These are phyloP conservation scores for Russula griseocarnosa DNA, from an alignment of 768 basidiomycete genomes.

Conservation along the genomic window DNA sequence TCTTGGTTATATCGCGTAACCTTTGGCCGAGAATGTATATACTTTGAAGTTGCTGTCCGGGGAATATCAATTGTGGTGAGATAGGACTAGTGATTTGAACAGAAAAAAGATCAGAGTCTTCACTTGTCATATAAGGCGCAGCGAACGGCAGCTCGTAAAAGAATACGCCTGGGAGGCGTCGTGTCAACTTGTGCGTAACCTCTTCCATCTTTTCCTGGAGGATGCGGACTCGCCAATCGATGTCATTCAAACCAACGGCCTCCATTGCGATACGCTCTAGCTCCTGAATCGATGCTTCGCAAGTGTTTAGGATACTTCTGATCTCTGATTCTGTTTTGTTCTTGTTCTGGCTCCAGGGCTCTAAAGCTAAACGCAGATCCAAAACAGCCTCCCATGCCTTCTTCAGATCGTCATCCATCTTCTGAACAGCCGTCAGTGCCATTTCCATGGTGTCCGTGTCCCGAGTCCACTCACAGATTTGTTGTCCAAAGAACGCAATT, in stretches of 20 bases:
- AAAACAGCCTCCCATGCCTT: neutral
- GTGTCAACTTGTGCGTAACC: conserved; percentile 1
- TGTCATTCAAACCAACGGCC: neutral
- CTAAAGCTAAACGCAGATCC: conserved; percentile 1
- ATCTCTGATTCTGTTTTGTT: neutral
- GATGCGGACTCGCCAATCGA: neutral
- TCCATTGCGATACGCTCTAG: neutral
- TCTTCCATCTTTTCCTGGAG: conserved; percentile 5
- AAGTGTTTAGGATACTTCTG: neutral
- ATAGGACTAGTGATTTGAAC: neutral
- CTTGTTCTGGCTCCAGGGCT: neutral
- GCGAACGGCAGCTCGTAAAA: neutral
- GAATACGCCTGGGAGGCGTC: conserved; percentile 10
- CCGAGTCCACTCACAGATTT: too few relatives aligned
- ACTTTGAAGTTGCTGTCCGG: neutral
- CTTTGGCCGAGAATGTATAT: neutral
- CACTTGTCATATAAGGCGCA: neutral
- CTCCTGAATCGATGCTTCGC: neutral
- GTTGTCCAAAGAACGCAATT: too few relatives aligned
- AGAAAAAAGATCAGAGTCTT: neutral
- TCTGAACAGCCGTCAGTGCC: neutral
- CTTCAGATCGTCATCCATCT: neutral
- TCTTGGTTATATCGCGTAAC: neutral
- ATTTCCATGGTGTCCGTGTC: too few relatives aligned
- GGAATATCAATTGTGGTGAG: neutral